A percentile compares a stretch with the other conserved stretches of the same genome.
Evolutionary conservation across 257 asterid species (phyloP).

Genomic region (Osmanthus fragrans): DNA sequence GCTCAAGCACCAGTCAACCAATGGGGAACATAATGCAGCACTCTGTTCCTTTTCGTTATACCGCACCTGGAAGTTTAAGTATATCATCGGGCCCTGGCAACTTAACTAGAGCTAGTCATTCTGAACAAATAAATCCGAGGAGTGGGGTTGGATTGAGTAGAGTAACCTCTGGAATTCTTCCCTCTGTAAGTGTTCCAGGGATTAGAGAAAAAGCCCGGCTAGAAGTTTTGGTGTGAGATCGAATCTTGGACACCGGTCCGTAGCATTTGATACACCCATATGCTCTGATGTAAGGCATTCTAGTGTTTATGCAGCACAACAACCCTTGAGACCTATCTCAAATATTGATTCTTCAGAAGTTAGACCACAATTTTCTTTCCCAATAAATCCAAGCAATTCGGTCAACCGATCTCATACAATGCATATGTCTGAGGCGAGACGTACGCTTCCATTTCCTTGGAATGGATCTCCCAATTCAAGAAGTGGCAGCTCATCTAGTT

Average conservation of each 20-base stretch:
- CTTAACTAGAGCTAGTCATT: slow-evolving; percentile 38
- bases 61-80: slow-evolving; percentile 44
- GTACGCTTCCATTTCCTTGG: slow-evolving; percentile 49
- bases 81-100: slow-evolving; percentile 42
- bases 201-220: slow-evolving; percentile 44
- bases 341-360: slow-evolving; percentile 38
- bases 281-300: slow-evolving; percentile 45
- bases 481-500: slow-evolving; percentile 48
- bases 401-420: slow-evolving; percentile 43
- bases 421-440: slow-evolving; percentile 49
- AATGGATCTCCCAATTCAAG: slow-evolving; percentile 44
- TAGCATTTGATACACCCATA: slow-evolving; percentile 38
- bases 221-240: slow-evolving; percentile 40
- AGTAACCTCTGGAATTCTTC: slow-evolving; percentile 38
- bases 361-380: slow-evolving; percentile 40
- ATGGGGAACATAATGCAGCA: slow-evolving; percentile 42
- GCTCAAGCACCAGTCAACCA: slow-evolving; percentile 58
- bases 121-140: slow-evolving; percentile 47
- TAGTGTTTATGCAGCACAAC: slow-evolving; percentile 32
- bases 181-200: slow-evolving; percentile 42
- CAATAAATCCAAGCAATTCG: slow-evolving; percentile 33
- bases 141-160: slow-evolving; percentile 37
- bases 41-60: slow-evolving; percentile 37
- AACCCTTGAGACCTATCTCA: slow-evolving; percentile 32
- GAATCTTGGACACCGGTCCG: slow-evolving; percentile 46